Percentiles rank a stretch among this genome's conserved stretches.
These are phyloP conservation scores for Vicia faba DNA, from an alignment of 306 rosid genomes.

Conservation along the genomic window DNA sequence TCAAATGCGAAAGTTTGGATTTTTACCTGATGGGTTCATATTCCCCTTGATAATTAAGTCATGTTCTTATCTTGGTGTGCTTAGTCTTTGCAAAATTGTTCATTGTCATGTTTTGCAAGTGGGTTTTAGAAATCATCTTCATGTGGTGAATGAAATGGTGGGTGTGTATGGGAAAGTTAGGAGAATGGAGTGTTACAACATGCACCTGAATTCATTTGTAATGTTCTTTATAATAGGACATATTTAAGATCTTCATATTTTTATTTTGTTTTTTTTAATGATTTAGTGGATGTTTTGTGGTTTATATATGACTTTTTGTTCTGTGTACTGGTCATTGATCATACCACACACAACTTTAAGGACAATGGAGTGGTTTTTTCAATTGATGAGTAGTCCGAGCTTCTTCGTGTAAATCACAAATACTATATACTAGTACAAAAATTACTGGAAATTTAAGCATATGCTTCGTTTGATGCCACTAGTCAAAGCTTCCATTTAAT, in stretches of 20 bases:
- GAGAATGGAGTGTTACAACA: constrained; percentile 56
- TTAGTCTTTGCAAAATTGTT: constrained; percentile 46
- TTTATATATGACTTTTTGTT: neutral
- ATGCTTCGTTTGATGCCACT: too few relatives aligned
- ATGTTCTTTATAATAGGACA: too few relatives aligned
- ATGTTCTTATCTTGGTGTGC: constrained; percentile 41
- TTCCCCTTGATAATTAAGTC: constrained; percentile 63
- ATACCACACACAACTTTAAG: constrained; percentile 58
- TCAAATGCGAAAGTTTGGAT: constrained; percentile 64
- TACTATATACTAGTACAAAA: neutral
- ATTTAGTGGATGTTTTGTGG: neutral
- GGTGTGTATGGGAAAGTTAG: constrained; percentile 71
- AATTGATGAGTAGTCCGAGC: constrained; percentile 50
- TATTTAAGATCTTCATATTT: too few relatives aligned
- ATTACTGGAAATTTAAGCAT: neutral
- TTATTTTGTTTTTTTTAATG: too few relatives aligned
- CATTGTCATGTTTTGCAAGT: constrained; percentile 52
- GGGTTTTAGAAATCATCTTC: too few relatives aligned
- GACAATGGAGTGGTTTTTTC: constrained; percentile 53
- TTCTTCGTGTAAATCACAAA: constrained; percentile 11
- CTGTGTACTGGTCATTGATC: constrained; percentile 63
- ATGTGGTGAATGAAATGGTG: constrained; percentile 61
- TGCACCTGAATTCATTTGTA: too few relatives aligned
- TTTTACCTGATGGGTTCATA: constrained; percentile 76
- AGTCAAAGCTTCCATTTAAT: too few relatives aligned